Conservation (phyloP, 257 asterid genomes). For the Capsicum baccatum region DNA sequence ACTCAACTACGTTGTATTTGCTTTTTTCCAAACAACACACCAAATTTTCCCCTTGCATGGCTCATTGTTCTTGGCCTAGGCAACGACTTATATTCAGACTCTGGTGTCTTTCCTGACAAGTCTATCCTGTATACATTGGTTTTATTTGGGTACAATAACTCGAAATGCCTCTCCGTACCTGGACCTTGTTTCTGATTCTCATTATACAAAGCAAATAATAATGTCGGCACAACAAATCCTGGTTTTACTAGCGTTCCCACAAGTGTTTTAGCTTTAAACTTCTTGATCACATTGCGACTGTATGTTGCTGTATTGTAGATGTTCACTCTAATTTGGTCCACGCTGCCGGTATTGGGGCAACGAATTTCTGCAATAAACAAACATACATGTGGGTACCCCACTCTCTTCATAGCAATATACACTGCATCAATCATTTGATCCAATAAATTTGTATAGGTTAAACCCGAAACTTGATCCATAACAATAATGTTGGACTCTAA, state of each 20-base stretch:
- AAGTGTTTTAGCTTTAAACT: conserved; percentile 58
- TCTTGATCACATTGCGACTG: conserved; percentile 72
- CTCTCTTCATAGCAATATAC: conserved; percentile 65
- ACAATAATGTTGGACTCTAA: conserved; percentile 55
- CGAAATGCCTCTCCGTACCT: conserved; percentile 92
- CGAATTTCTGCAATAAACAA: conserved; percentile 87
- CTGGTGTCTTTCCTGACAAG: conserved; percentile 64
- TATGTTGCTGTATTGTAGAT: conserved; percentile 80
- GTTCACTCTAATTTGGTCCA: conserved; percentile 74
- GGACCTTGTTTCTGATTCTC: conserved; percentile 81
- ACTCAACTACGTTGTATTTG: conserved; percentile 54
- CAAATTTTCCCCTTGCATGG: conserved; percentile 63
- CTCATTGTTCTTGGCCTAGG: conserved; percentile 59
- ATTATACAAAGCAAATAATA: conserved; percentile 77
- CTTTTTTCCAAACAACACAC: conserved; percentile 68
- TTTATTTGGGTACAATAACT: conserved; percentile 76
- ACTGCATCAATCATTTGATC: conserved; percentile 88
- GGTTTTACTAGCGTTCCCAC: conserved; percentile 78
- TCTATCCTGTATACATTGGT: conserved; percentile 72
- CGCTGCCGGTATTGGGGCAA: conserved; percentile 85
- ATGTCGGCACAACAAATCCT: conserved; percentile 55
- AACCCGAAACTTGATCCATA: conserved; percentile 71
- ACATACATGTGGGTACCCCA: conserved; percentile 75
- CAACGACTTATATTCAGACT: conserved; percentile 48
- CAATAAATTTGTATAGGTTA: conserved; percentile 62